Percentiles rank a stretch among this genome's conserved stretches.
Conservation (phyloP, 2,329 filamentous ascomycete species). For the Monosporascus sp. region DNA sequence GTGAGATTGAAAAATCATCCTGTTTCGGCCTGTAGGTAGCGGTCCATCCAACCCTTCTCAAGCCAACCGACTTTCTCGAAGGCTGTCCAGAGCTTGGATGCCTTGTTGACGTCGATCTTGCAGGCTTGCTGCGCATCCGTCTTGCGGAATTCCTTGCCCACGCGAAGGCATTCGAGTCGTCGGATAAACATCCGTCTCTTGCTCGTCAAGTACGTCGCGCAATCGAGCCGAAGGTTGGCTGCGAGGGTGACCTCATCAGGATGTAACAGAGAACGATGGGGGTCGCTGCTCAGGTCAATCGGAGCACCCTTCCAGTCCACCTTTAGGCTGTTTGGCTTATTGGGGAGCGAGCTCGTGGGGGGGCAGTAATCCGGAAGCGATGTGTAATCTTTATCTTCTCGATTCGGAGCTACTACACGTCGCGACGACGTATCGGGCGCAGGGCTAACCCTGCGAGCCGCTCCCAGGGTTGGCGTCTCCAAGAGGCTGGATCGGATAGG, state of each 20-base stretch:
- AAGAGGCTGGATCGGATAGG: constrained; percentile 23
- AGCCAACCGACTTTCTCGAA: constrained; percentile 88
- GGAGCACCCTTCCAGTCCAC: constrained; percentile 82
- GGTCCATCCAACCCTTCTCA: constrained; percentile 42
- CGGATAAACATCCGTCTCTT: constrained; percentile 87
- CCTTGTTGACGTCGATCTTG: constrained; percentile 98
- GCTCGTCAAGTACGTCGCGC: constrained; percentile 84
- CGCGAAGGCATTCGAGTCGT: constrained; percentile 61
- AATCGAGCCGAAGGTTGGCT: constrained; percentile 74
- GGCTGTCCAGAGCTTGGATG: constrained; percentile 84
- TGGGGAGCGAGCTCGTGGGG: constrained; percentile 59
- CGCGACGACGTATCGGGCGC: constrained; percentile 46
- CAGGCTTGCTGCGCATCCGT: constrained; percentile 95
- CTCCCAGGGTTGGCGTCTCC: constrained; percentile 24
- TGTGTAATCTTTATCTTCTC: constrained; percentile 78
- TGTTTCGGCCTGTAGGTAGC: constrained; percentile 23
- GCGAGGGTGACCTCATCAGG: constrained; percentile 74
- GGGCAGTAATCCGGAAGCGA: constrained; percentile 70
- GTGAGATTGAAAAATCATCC: not conserved
- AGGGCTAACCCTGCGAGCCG: constrained; percentile 31
- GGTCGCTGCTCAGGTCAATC: constrained; percentile 70
- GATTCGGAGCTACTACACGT: constrained; percentile 56
- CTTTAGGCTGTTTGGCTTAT: constrained; percentile 67
- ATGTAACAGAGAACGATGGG: constrained; percentile 66
- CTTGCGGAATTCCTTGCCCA: constrained; percentile 84